phyloP scores from a whole-genome alignment of 1,284 basidiomycete genomes.

The Ustilago loliicola region DNA sequence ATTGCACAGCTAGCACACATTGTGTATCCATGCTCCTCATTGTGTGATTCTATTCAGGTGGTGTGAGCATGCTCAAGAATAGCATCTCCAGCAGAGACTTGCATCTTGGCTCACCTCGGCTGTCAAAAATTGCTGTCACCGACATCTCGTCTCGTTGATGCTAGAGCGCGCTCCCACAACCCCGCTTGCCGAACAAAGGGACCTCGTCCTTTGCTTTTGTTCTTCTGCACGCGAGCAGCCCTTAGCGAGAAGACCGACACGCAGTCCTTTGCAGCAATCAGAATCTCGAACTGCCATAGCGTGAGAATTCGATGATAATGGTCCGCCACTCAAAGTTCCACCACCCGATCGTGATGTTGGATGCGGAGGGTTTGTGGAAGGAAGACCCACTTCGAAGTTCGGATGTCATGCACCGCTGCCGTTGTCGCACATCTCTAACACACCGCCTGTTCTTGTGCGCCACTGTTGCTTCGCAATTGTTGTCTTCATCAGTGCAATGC shows the following conservation, averaged over 20 bases:
- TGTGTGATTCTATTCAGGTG: not conserved
- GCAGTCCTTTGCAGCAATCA: not conserved
- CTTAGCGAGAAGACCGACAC: not conserved
- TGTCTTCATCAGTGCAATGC: not conserved
- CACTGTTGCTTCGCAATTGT: not conserved
- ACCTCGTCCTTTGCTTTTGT: not conserved
- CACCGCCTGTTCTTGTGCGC: not conserved
- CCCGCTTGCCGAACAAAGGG: conserved; percentile 12
- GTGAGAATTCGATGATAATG: too few relatives aligned
- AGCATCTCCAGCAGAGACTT: not conserved
- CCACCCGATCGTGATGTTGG: too few relatives aligned
- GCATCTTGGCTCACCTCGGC: conserved; percentile 3
- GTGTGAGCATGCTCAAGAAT: not conserved
- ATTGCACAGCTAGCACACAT: not conserved
- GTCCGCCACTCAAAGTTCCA: too few relatives aligned
- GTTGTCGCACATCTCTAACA: not conserved
- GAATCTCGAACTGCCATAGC: not conserved
- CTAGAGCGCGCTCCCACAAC: conserved; percentile 1
- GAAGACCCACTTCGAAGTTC: too few relatives aligned
- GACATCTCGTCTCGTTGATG: not conserved
- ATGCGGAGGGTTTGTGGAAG: too few relatives aligned
- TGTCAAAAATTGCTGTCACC: conserved; percentile 3
- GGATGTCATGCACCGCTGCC: not conserved
- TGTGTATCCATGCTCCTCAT: not conserved
- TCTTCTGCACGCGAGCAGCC: conserved; percentile 3